A percentile compares a stretch with the other conserved stretches of the same genome.
phyloP scores from a whole-genome alignment of 176 grass and related monocot species.

The Triticum turgidum region DNA sequence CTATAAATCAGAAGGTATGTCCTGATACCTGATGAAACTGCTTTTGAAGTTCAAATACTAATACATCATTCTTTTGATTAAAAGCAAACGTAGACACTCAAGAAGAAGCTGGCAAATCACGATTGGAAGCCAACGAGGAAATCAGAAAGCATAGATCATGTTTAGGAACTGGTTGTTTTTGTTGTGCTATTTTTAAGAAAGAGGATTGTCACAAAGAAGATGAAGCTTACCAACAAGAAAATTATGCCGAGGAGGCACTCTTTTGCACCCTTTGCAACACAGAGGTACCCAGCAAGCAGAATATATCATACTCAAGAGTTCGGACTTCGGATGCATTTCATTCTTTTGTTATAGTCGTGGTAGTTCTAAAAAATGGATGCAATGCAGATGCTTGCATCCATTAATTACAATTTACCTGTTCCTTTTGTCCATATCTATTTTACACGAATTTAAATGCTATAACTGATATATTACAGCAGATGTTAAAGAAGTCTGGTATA shows the following conservation, averaged over 20 bases:
- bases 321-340: background rate
- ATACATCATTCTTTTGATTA: slow-evolving; percentile 30
- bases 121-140: slow-evolving; percentile 10
- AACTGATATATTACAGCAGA: slow-evolving; percentile 5
- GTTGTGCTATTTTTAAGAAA: slow-evolving; percentile 75
- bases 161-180: slow-evolving; percentile 60
- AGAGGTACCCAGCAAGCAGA: slow-evolving; percentile 50
- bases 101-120: slow-evolving; percentile 37
- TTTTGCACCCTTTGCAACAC: slow-evolving; percentile 95
- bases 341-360: background rate
- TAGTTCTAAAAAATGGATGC: slow-evolving; percentile 12
- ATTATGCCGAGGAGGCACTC: slow-evolving; percentile 76
- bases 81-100: slow-evolving; percentile 42
- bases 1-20: slow-evolving; percentile 59
- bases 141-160: slow-evolving; percentile 46
- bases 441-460: background rate
- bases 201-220: slow-evolving; percentile 82
- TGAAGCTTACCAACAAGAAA: slow-evolving; percentile 62
- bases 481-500: background rate
- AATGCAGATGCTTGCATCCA: slow-evolving; percentile 4
- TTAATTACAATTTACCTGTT: slow-evolving; percentile 16
- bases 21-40: slow-evolving; percentile 23
- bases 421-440: background rate
- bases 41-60: slow-evolving; percentile 29
- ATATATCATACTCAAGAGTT: slow-evolving; percentile 4